Base-by-base conservation (phyloP, 2,329 filamentous ascomycete genomes). In the Zasmidium angulare region DNA sequence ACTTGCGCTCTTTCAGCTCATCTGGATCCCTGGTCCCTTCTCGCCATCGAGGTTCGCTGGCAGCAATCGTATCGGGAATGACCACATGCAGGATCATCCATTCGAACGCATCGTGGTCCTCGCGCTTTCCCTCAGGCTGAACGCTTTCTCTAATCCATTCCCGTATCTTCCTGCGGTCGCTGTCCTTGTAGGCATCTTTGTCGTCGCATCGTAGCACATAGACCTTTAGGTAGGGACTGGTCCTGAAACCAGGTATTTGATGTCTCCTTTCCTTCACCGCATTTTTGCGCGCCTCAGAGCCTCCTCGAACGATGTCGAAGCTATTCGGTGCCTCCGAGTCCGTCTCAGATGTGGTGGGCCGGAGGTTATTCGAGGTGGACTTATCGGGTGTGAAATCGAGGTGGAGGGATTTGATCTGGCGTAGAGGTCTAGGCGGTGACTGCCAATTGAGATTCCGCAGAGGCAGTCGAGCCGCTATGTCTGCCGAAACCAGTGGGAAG, bases 361-460 rank as follows among this genome's bases (percentile, higher is more conserved):
- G 65, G 11, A 70, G 62, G 40, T 51, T 54, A 17, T 55, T 60
- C 46, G 68, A 54, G 1, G 72, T 72, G 6, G 61, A 53, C 24
- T 64, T 65, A 60, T 72, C 70, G 7, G 88, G 84, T n/a, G 93
- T 81, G 60, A 98, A 86, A 62, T 96, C 92, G 69, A 98, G 86
- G 71, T 97, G 91, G 46, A 99, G 85, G 12, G 91, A 93, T 71
- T 92, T 89, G 74, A 99, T 99, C 14, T 95, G 97, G 66, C 95
- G 89, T 36, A 98, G 79, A 1, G 95, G 95, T 0, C 95, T 89
- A 24, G 89, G 89, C 62, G 96, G 91, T 14, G 95, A 96, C 75
- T 98, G 96, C 95, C 95, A 99, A 72, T 98, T 91, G 49, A 99
- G 86, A 71, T 98, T 96, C 64, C 88, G 89, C 40, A 99, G 82